Percentiles rank a stretch among this genome's conserved stretches.
These are phyloP conservation scores for Backusella macrospora DNA, from an alignment of 192 early-diverging fungal species.

Conservation along the genomic window DNA sequence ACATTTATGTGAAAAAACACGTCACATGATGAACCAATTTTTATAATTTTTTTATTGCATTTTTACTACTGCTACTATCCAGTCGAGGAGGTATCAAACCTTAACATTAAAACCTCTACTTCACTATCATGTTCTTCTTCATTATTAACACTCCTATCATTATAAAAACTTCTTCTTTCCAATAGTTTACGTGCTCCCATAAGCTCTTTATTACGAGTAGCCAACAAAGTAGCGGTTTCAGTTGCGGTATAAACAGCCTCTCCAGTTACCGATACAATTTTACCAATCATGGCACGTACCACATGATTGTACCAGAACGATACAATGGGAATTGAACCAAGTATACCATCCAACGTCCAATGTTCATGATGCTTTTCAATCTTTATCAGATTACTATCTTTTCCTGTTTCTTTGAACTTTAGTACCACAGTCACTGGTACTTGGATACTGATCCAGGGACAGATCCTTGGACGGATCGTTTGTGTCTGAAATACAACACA, in stretches of 20 bases:
- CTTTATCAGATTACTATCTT: conserved; percentile 40
- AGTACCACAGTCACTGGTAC: conserved; percentile 53
- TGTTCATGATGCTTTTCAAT: conserved; percentile 56
- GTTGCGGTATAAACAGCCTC: conserved; percentile 47
- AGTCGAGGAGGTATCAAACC: not conserved
- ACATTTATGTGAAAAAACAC: too few species aligned
- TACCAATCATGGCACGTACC: conserved; percentile 45
- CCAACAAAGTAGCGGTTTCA: conserved; percentile 17
- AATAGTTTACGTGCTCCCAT: not conserved
- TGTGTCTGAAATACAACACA: conserved; percentile 52
- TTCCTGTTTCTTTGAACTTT: conserved; percentile 43
- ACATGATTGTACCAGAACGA: conserved; percentile 60
- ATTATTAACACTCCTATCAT: not conserved
- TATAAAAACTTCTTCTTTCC: not conserved
- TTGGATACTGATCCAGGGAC: conserved; percentile 47
- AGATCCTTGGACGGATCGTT: conserved; percentile 51
- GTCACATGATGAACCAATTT: too few species aligned
- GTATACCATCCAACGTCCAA: conserved; percentile 59
- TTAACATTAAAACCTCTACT: not conserved
- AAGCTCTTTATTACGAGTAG: conserved; percentile 15
- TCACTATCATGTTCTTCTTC: not conserved
- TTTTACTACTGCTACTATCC: too few species aligned
- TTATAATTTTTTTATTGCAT: too few species aligned
- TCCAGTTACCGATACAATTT: conserved; percentile 48
- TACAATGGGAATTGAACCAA: conserved; percentile 51